Base-by-base conservation (phyloP, 768 basidiomycete species). In the Heimioporus sp. region DNA sequence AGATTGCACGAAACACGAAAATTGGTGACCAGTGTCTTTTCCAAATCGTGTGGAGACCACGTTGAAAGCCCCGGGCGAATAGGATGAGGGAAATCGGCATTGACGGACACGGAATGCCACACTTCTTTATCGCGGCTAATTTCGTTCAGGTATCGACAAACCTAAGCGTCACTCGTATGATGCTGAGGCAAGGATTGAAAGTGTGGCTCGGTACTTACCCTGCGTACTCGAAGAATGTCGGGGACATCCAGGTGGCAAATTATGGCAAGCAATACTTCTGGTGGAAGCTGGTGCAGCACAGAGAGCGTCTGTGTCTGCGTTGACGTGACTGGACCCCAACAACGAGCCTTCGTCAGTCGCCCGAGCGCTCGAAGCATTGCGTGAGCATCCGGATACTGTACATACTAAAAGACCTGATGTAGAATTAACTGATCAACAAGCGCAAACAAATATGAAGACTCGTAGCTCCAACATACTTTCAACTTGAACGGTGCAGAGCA, bases 71-170 rank as follows among this genome's bases (percentile, higher is more conserved):
- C 53, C 12, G 63, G 63, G 1, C 62, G 59, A 1, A 63, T 56
- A 30, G 51, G 63, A 31, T 49, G 47, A 48, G 58, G 24, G n/a
- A 64, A 55, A 0, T 49, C 15, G 45, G 51, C 41, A 1, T 16
- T 42, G 41, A 55, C 53, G 52, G 61, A 64, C 16, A 45, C 51
- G 8, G 51, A 16, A 20, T 49, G 52, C 63, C 62, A 63, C 15
- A 64, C 16, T 3, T 49, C 44, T 38, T 45, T 55, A 20, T 9
- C 17, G 36, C 39, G 42, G 43, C 44, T 63, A 0, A 45, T 28
- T 8, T 11, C 43, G 15, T 40, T 21, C 39, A 40, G 39, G 19
- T 21, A 40, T 40, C 20, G 39, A 10, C 19, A 40, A 12, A 21
- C 39, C 39, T 40, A 20, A 28, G 7, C 6, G 24, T 24, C 21